Percentiles rank a stretch among this genome's conserved stretches.
phyloP scores from a whole-genome alignment of 306 rosid species.

The Ormosia semicastrata region DNA sequence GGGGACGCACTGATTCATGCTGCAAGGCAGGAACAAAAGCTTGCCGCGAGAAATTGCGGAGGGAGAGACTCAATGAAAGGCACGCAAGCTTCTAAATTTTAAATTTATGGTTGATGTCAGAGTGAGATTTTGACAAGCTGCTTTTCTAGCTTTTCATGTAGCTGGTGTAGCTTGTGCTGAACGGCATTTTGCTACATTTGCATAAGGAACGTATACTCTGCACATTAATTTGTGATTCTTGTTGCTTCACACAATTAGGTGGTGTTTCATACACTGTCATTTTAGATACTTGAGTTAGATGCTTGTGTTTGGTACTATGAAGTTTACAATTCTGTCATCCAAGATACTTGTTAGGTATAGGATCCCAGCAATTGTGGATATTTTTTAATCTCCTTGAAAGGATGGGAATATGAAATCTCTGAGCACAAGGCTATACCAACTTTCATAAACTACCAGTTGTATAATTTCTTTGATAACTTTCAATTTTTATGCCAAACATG shows the following conservation, averaged over 20 bases:
- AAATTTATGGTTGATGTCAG: not conserved
- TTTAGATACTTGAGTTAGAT: not conserved
- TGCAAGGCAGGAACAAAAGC: conserved; percentile 47
- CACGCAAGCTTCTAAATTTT: conserved; percentile 13
- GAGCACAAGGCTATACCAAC: not conserved
- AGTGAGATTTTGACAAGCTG: not conserved
- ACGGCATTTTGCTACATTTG: not conserved
- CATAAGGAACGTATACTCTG: not conserved
- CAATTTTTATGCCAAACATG: not conserved
- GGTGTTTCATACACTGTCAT: not conserved
- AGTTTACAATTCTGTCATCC: not conserved
- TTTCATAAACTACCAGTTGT: not conserved
- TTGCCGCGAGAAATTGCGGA: conserved; percentile 59
- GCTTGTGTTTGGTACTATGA: not conserved
- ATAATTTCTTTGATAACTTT: not conserved
- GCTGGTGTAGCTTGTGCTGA: not conserved
- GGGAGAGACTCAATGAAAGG: conserved; percentile 65
- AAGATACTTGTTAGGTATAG: not conserved
- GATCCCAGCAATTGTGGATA: not conserved
- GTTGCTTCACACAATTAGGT: not conserved
- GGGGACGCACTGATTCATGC: conserved; percentile 46
- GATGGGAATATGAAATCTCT: not conserved
- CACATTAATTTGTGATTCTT: not conserved
- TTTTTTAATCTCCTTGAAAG: not conserved
- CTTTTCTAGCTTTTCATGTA: not conserved